These are phyloP conservation scores for Colletotrichum paranaense DNA, from an alignment of 2,329 filamentous ascomycete species.

Conservation along the genomic window DNA sequence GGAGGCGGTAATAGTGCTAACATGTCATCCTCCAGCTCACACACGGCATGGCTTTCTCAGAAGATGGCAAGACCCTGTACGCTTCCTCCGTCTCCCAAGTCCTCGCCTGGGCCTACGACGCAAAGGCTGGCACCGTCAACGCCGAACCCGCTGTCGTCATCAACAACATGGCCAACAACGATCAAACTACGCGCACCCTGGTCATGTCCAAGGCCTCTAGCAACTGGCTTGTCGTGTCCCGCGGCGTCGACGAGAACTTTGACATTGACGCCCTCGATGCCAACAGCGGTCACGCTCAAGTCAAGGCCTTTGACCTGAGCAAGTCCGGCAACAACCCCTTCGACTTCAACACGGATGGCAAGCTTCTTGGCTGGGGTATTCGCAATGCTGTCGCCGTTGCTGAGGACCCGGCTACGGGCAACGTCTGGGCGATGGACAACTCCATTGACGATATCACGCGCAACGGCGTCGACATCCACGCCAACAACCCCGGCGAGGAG, in stretches of 20 bases:
- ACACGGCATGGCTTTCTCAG: slow-evolving; percentile 65
- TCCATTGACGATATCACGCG: slow-evolving; percentile 73
- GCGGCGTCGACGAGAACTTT: slow-evolving; percentile 73
- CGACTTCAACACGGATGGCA: slow-evolving; percentile 61
- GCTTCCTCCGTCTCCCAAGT: slow-evolving; percentile 69
- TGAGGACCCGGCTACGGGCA: slow-evolving; percentile 67
- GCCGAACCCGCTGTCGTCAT: slow-evolving; percentile 64
- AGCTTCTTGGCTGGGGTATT: slow-evolving; percentile 73
- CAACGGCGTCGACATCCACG: slow-evolving; percentile 69
- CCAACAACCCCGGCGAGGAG: slow-evolving; percentile 79
- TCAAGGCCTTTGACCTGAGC: slow-evolving; percentile 67
- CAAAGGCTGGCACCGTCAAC: slow-evolving; percentile 57
- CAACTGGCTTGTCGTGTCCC: slow-evolving; percentile 71
- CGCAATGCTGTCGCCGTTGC: slow-evolving; percentile 78
- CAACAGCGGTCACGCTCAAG: slow-evolving; percentile 70
- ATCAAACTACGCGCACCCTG: slow-evolving; percentile 75
- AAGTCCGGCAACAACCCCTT: slow-evolving; percentile 45
- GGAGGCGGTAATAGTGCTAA: neutral
- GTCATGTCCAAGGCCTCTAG: slow-evolving; percentile 67
- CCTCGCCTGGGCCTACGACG: slow-evolving; percentile 74
- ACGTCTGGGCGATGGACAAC: slow-evolving; percentile 75
- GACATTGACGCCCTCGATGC: slow-evolving; percentile 65
- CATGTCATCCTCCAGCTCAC: slow-evolving; percentile 54
- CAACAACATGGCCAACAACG: slow-evolving; percentile 59
- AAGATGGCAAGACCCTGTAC: slow-evolving; percentile 64